These are phyloP conservation scores for Septoria linicola DNA, from an alignment of 2,329 filamentous ascomycete genomes.

Conservation along the genomic window DNA sequence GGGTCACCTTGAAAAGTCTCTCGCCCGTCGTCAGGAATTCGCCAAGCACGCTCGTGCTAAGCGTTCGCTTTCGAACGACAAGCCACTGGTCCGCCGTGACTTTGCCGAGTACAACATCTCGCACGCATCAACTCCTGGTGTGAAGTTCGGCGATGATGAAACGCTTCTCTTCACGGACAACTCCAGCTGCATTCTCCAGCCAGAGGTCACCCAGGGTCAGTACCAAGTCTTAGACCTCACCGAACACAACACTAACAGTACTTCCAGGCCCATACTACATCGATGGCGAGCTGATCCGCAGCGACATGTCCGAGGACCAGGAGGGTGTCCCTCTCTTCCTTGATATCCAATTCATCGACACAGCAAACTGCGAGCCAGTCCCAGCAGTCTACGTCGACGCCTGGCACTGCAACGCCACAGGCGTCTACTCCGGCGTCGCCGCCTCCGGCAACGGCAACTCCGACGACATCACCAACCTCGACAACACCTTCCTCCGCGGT, in stretches of 20 bases:
- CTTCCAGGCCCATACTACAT: constrained; percentile 28
- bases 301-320: constrained; percentile 45
- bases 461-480: constrained; percentile 34
- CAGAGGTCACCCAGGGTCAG: constrained; percentile 35
- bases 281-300: constrained; percentile 39
- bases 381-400: constrained; percentile 46
- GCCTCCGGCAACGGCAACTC: constrained; percentile 39
- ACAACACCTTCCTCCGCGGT: constrained; percentile 44
- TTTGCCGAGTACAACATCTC: constrained; percentile 28
- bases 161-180: constrained; percentile 27
- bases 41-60: constrained; percentile 25
- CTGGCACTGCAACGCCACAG: constrained; percentile 47
- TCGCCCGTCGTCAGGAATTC: constrained; percentile 29
- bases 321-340: constrained; percentile 44
- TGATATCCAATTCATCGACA: constrained; percentile 48
- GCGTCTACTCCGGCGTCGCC: constrained; percentile 45
- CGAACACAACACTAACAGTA: no score
- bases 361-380: constrained; percentile 45
- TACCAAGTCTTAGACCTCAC: no score
- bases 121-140: constrained; percentile 25
- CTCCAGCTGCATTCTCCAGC: constrained; percentile 33
- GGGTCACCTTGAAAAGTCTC: constrained; percentile 24
- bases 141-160: constrained; percentile 27
- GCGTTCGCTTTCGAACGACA: constrained; percentile 20
- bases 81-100: constrained; percentile 28